Percentiles rank a stretch among this genome's conserved stretches.
These are phyloP conservation scores for Yamadazyma atlantica DNA, from an alignment of 1,139 yeast genomes.

Conservation along the genomic window DNA sequence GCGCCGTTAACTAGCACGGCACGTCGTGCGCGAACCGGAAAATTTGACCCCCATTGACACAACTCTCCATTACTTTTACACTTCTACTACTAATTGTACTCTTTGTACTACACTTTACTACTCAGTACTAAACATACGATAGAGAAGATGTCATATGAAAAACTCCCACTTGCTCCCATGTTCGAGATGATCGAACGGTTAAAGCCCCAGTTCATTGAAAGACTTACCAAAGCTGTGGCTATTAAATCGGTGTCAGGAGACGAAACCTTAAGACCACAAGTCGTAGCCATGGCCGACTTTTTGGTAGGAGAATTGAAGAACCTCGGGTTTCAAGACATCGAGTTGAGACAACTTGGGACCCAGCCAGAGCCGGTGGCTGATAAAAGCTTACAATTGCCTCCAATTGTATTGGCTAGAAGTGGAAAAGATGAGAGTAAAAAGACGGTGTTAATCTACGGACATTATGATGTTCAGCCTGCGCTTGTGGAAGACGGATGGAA, in stretches of 20 bases:
- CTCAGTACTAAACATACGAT: not conserved
- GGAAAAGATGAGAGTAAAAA: conserved; percentile 81
- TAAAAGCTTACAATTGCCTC: conserved; percentile 75
- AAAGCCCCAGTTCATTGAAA: conserved; percentile 64
- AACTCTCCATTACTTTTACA: too few relatives aligned
- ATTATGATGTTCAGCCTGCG: conserved; percentile 98
- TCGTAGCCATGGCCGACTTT: conserved; percentile 83
- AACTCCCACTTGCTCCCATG: conserved; percentile 44
- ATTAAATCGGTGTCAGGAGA: conserved; percentile 96
- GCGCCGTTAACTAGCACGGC: conserved; percentile 8
- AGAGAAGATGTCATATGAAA: conserved; percentile 28
- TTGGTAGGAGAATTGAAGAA: conserved; percentile 63
- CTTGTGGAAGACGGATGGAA: conserved; percentile 90
- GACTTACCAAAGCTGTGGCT: conserved; percentile 79
- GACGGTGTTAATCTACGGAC: conserved; percentile 91
- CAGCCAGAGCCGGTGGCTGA: conserved; percentile 85
- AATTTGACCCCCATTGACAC: not conserved
- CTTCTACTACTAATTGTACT: too few relatives aligned
- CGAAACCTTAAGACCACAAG: conserved; percentile 81
- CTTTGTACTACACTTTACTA: not conserved
- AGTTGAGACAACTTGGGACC: conserved; percentile 76
- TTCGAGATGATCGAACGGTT: conserved; percentile 67
- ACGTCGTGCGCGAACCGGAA: not conserved
- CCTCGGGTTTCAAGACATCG: conserved; percentile 81
- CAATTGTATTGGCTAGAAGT: conserved; percentile 83